These are phyloP conservation scores for Boechera stricta DNA, from an alignment of 345 rosid genomes.

Conservation along the genomic window DNA sequence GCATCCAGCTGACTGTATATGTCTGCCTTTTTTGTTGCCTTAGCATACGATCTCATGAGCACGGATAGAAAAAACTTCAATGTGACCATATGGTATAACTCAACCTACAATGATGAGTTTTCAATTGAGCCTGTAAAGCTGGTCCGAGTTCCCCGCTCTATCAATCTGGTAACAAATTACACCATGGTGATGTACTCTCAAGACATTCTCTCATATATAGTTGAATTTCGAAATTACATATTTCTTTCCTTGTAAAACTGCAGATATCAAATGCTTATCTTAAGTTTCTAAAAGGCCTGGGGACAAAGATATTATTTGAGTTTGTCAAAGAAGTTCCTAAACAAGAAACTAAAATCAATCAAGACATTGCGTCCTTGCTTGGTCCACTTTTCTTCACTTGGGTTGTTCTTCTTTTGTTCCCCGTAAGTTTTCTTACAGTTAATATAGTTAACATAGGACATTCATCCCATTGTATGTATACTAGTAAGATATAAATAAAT, in stretches of 20 bases:
- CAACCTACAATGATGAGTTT: conserved; percentile 22
- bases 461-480: neutral
- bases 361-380: conserved; percentile 45
- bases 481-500: conserved; percentile 6
- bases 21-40: conserved; percentile 18
- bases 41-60: conserved; percentile 56
- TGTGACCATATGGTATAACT: conserved; percentile 38
- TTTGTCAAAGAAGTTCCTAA: conserved; percentile 45
- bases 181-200: neutral
- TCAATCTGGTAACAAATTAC: conserved; percentile 32
- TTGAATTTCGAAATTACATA: conserved; percentile 17
- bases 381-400: conserved; percentile 78
- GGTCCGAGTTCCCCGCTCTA: conserved; percentile 38
- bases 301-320: conserved; percentile 43
- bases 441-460: neutral
- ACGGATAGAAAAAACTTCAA: conserved; percentile 30
- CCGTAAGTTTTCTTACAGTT: conserved; percentile 59
- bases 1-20: neutral
- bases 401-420: conserved; percentile 85
- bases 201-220: neutral
- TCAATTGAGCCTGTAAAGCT: neutral
- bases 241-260: conserved; percentile 46
- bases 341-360: neutral
- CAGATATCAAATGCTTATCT: conserved; percentile 44
- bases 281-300: conserved; percentile 45